Percentiles rank a stretch among this genome's conserved stretches.
Evolutionary conservation across 768 basidiomycete species (phyloP).

Genomic region (Kwoniella sp.): DNA sequence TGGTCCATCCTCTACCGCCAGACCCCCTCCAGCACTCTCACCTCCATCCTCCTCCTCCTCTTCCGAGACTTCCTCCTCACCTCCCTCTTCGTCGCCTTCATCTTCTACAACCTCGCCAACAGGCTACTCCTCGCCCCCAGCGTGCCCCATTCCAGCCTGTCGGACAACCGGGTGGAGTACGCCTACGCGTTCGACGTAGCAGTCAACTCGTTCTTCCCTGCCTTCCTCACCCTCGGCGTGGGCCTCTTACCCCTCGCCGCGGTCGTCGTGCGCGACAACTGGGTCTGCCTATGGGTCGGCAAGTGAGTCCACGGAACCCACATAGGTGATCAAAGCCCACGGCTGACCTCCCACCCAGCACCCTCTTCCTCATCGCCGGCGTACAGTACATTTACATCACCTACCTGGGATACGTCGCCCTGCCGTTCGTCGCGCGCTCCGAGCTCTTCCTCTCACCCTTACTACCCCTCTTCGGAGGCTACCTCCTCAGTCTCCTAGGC

Average conservation of each 20-base stretch:
- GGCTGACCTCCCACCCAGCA: slow-evolving; percentile 46
- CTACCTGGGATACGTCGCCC: slow-evolving; percentile 69
- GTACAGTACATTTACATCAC: slow-evolving; percentile 86
- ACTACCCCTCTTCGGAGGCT: slow-evolving; percentile 72
- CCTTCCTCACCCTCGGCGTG: slow-evolving; percentile 83
- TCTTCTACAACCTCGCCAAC: slow-evolving; percentile 65
- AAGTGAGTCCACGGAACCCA: slow-evolving; percentile 53
- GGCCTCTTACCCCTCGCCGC: slow-evolving; percentile 82
- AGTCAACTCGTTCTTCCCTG: slow-evolving; percentile 92
- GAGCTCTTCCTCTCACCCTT: slow-evolving; percentile 87
- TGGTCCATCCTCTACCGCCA: slow-evolving; percentile 84
- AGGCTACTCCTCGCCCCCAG: slow-evolving; percentile 65
- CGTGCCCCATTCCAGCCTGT: slow-evolving; percentile 61
- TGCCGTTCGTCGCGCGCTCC: slow-evolving; percentile 89
- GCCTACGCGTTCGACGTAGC: slow-evolving; percentile 96
- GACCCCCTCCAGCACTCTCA: slow-evolving; percentile 57
- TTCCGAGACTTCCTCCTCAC: slow-evolving; percentile 79
- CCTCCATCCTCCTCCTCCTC: slow-evolving; percentile 74
- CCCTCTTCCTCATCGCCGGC: slow-evolving; percentile 80
- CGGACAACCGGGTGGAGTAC: slow-evolving; percentile 67
- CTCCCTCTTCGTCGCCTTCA: slow-evolving; percentile 65
- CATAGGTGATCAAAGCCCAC: neutral
- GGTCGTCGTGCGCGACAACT: slow-evolving; percentile 74
- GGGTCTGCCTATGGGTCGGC: slow-evolving; percentile 90
- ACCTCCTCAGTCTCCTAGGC: slow-evolving; percentile 60